Base-by-base conservation (phyloP, 169 alveolate genomes). In the Plasmodium vivax region DNA sequence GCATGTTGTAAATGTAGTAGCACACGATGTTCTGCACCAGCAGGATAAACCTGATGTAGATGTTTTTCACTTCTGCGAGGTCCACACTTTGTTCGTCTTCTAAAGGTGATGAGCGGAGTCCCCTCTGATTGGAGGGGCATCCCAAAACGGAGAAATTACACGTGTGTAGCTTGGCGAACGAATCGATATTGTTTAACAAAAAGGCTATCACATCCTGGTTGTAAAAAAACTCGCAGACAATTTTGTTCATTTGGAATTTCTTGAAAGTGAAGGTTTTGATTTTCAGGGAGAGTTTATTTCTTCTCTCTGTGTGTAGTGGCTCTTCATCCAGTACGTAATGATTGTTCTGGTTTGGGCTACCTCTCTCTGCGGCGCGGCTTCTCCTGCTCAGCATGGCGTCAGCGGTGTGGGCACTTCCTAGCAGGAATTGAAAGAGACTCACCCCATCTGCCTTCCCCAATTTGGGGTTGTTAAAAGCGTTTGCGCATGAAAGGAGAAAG, bases 191-290 rank as follows among this genome's bases (percentile, higher is more conserved):
- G 19, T 82, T 56, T 19, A 51, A 72, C 2, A 71, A 47, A 73
- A 92, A 36, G n/a, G 23, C 5, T 68, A 92, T 92, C 54, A 92
- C 75, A 92, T 92, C 92, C n/a, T 71, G 45, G 62, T 83, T 92
- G 82, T 92, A 92, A 72, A 92, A 92, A 79, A 92, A 92, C 75
- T 92, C 95, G 79, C 83, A 92, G 47, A 92, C 62, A 34, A 92
- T 82, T 82, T 82, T 92, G 58, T 92, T 92, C 95, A 92, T 82
- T 82, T 43, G 47, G 12, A 92, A 92, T 14, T 82, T 71, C 16
- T 92, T 92, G 45, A 62, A 47, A 51, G 68, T 0, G 54, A 92
- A 92, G 74, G 87, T 82, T 72, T 82, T 81, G 38, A 92, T 80
- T 16, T 90, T 58, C 19, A 90, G 41, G 9, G 34, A 10, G 30